These are phyloP conservation scores for Dianthus caryophyllus DNA, from an alignment of 148 eudicot species.

Conservation along the genomic window DNA sequence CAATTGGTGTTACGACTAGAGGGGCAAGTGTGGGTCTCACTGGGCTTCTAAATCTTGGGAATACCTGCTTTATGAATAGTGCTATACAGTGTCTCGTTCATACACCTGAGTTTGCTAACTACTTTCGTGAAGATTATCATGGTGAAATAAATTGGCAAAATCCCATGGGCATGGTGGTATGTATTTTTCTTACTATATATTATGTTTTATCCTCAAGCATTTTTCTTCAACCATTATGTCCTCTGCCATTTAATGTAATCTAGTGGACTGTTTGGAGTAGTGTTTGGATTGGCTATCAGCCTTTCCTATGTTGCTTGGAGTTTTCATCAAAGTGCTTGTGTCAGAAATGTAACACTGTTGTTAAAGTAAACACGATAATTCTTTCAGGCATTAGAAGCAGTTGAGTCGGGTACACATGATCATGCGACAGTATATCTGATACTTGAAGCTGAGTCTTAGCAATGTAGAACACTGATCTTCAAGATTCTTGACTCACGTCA, in stretches of 20 bases:
- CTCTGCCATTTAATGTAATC: not conserved
- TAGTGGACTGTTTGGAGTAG: slow-evolving; percentile 11
- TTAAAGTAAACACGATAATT: not conserved
- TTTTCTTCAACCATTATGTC: slow-evolving; percentile 2
- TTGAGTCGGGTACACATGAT: not conserved
- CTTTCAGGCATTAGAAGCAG: not conserved
- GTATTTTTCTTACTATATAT: slow-evolving; percentile 23
- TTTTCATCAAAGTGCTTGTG: not conserved
- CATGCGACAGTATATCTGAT: not conserved
- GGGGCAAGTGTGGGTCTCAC: slow-evolving; percentile 81
- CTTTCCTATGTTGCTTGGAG: not conserved
- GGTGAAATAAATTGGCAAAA: slow-evolving; percentile 85
- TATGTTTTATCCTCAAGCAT: not conserved
- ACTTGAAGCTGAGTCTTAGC: not conserved
- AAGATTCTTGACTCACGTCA: not conserved
- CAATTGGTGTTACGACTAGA: slow-evolving; percentile 79
- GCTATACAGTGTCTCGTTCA: slow-evolving; percentile 98
- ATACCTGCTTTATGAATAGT: slow-evolving; percentile 97
- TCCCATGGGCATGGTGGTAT: slow-evolving; percentile 96
- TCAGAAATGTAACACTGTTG: not conserved
- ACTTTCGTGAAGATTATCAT: slow-evolving; percentile 84
- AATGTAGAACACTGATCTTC: not conserved
- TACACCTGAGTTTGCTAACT: slow-evolving; percentile 90
- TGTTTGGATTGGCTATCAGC: not conserved
- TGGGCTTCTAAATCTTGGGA: slow-evolving; percentile 90